A percentile compares a stretch with the other conserved stretches of the same genome.
Conservation (phyloP, 2,329 filamentous ascomycete genomes). For the Sphaerulina populicola region DNA sequence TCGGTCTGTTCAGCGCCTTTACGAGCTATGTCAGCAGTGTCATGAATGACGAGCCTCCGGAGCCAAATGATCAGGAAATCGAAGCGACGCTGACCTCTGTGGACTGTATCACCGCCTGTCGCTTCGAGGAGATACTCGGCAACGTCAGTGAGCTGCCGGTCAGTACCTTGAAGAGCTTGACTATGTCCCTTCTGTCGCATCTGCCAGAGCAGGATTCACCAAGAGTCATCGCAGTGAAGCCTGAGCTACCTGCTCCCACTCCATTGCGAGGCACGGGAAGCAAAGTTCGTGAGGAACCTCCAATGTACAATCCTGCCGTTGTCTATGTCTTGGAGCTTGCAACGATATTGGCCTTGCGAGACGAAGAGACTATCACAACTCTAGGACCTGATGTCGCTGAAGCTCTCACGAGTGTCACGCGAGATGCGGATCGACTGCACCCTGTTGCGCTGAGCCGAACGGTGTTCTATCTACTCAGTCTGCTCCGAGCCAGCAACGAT, state of each 20-base stretch:
- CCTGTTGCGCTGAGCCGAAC: constrained; percentile 74
- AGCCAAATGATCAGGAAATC: constrained; percentile 92
- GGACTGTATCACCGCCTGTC: constrained; percentile 86
- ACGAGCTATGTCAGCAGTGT: constrained; percentile 98
- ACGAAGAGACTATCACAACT: constrained; percentile 60
- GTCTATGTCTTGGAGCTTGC: constrained; percentile 89
- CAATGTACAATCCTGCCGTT: constrained; percentile 73
- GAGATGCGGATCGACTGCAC: constrained; percentile 71
- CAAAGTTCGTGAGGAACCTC: constrained; percentile 47
- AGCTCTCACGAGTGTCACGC: constrained; percentile 69
- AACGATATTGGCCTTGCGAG: constrained; percentile 69
- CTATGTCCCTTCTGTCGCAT: constrained; percentile 67
- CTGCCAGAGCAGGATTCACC: constrained; percentile 73
- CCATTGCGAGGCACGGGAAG: constrained; percentile 52
- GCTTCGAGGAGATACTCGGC: constrained; percentile 69
- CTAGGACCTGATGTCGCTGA: constrained; percentile 75
- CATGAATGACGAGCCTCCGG: constrained; percentile 91
- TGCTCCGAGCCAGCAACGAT: constrained; percentile 79
- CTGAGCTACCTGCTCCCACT: constrained; percentile 62
- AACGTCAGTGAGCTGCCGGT: constrained; percentile 67
- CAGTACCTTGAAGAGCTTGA: constrained; percentile 51
- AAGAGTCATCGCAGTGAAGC: constrained; percentile 79
- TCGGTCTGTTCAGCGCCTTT: constrained; percentile 84
- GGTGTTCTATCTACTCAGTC: constrained; percentile 74
- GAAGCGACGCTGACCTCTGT: constrained; percentile 92